Evolutionary conservation across 257 asterid genomes (phyloP).

Genomic region (Mitragyna speciosa): DNA sequence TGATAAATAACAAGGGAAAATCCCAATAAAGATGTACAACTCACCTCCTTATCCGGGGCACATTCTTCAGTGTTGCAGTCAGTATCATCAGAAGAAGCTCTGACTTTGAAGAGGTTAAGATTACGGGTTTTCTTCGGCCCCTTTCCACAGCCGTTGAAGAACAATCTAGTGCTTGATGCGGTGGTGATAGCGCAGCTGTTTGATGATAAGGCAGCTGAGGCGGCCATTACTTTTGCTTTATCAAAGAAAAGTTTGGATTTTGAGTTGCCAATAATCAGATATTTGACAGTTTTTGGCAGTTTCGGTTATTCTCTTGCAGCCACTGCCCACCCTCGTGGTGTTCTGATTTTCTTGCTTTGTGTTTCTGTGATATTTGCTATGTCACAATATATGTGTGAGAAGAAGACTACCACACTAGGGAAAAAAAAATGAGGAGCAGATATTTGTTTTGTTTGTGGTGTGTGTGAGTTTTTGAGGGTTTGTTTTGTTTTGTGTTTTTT

Average conservation of each 20-base stretch:
- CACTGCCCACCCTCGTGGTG: neutral
- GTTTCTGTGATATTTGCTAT: neutral
- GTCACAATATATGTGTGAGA: neutral
- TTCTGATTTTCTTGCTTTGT: neutral
- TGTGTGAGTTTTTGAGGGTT: neutral
- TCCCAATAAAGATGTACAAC: neutral
- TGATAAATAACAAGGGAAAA: neutral
- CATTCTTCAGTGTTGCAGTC: constrained; percentile 90
- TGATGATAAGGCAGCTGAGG: constrained; percentile 17
- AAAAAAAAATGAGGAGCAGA: neutral
- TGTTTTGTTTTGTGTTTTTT: too few species aligned
- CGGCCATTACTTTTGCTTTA: neutral
- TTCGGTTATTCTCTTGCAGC: neutral
- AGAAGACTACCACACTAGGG: neutral
- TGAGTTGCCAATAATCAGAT: too few species aligned
- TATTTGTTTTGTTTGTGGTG: too few species aligned
- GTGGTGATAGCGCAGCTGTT: constrained; percentile 13
- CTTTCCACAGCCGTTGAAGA: constrained; percentile 2
- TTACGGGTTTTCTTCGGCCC: constrained; percentile 34
- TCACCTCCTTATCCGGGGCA: constrained; percentile 95
- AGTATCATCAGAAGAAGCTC: constrained; percentile 53
- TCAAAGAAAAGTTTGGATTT: too few species aligned
- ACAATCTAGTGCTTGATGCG: constrained; percentile 8
- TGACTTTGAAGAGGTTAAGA: constrained; percentile 30
- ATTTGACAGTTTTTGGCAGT: neutral